Percentiles rank a stretch among this genome's conserved stretches.
phyloP scores from a whole-genome alignment of 768 basidiomycete species.

The Russula lepida region DNA sequence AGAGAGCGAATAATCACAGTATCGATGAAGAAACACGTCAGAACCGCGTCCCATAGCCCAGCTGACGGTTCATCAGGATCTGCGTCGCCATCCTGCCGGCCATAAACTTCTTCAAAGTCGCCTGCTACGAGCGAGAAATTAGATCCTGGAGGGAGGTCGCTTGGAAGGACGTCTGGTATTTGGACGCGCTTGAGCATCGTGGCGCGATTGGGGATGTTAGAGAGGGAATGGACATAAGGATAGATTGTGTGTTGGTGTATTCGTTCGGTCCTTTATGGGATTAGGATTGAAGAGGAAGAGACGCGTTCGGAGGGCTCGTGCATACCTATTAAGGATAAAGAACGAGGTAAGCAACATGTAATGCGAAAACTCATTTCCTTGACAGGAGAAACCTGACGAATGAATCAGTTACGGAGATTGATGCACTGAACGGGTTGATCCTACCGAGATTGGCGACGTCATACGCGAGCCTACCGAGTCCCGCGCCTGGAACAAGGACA shows the following conservation, averaged over 20 bases:
- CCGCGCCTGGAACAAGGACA: constrained; percentile 86
- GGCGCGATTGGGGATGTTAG: constrained; percentile 54
- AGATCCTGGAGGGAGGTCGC: constrained; percentile 52
- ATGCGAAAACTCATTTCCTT: constrained; percentile 94
- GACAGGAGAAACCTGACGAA: constrained; percentile 70
- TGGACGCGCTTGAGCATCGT: constrained; percentile 58
- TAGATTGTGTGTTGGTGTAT: constrained; percentile 69
- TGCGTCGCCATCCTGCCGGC: constrained; percentile 34
- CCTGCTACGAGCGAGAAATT: constrained; percentile 86
- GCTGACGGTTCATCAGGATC: constrained; percentile 55
- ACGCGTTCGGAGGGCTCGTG: neutral
- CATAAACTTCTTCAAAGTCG: constrained; percentile 92
- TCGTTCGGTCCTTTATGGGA: constrained; percentile 43
- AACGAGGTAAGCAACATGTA: constrained; percentile 90
- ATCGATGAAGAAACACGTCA: constrained; percentile 97
- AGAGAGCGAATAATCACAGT: constrained; percentile 45
- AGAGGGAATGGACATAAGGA: constrained; percentile 90
- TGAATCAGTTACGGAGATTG: neutral
- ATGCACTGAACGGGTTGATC: constrained; percentile 3
- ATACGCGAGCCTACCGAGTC: constrained; percentile 80
- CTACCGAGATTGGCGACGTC: constrained; percentile 77
- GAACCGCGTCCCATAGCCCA: constrained; percentile 78
- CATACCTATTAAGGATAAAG: constrained; percentile 79
- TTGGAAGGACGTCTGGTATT: constrained; percentile 81
- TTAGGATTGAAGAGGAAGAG: neutral